Base-by-base conservation (phyloP, 1,284 basidiomycete species). In the Ustilago sp. region DNA sequence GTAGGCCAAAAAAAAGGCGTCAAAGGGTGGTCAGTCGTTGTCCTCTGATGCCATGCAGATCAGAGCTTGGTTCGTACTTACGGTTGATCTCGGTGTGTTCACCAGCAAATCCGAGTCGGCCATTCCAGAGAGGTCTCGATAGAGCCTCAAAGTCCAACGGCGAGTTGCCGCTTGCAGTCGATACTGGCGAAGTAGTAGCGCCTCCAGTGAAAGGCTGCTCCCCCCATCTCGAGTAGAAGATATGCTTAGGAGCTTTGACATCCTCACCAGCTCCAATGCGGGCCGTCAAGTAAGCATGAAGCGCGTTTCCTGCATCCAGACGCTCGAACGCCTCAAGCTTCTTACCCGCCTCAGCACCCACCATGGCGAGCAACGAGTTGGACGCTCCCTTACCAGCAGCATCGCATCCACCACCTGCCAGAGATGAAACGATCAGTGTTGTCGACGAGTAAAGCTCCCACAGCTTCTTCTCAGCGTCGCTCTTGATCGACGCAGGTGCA, bases 31-130 rank as follows among this genome's bases (percentile, higher is more conserved):
- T 59, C 45, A 59, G 59, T 32, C 9, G 39, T 51, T 12, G 35
- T 48, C 45, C 2, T n/a, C 12, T 31, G 31, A 13, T 11, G 15
- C 17, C 31, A 45, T 57, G 12, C 15, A 43, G 8, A 31, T 8
- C 3, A n/a, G 41, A 17, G 34, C 43, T 45, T 45, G n/a, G 4
- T 4, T n/a, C 7, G 15, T 56, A 74, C 71, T 65, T 68, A 64
- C 88, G 87, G 52, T 89, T 87, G 70, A 88, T 80, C 63, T 88
- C 88, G 4, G 88, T 89, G 63, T 89, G 88, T 81, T 89, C 89
- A 12, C 89, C 89, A 15, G 89, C 89, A 41, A 89, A 89, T 0
- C 88, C 87, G 1, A 89, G 82, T 3, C 78, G 71, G 0, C 88
- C 88, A 3, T 75, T 84, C 87, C 88, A 89, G 4, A 86, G 78